Evolutionary conservation across 2,329 filamentous ascomycete genomes (phyloP), one percentile per base, ranked within the genome.

Genomic region (Dryadomyces quercus-mongolicae): DNA sequence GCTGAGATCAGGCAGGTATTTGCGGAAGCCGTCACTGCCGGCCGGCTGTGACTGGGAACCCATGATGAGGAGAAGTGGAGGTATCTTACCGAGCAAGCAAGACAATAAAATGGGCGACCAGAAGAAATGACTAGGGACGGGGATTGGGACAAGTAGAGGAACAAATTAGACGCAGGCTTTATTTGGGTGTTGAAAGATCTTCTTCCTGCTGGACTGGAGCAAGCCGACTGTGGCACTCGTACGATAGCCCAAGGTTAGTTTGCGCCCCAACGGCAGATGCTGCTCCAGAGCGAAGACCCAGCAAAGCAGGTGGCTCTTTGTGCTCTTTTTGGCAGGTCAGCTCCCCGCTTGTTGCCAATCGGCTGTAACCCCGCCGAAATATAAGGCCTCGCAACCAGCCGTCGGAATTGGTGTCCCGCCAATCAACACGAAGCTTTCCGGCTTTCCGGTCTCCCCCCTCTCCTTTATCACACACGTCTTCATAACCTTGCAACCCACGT

Each of bases 1-100:
- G 59, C 62, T 74, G 51, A 86, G 72, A 61, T 86, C 81, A 0
- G 82, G 84, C 15, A 87, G 70, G 62, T 80, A 77, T 54, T 77
- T 68, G 55, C 82, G 77, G 62, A 52, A 59, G 20, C 53, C 21
- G n/a, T 40, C 25, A 6, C n/a, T 5, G 12, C 31, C 46, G 12
- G 10, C 46, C 13, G 22, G 9, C 34, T n/a, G 31, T 16, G 46
- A 18, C 31, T 31, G 22, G 9, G 12, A 15, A 16, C n/a, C 47
- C 47, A 49, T 49, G 10, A 20, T 36, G 31, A 16, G 16, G 16
- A 18, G 20, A 13, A 15, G 25, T 12, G 18, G 5, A 22, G 3
- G 15, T 13, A 40, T 13, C 7, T 38, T 13, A 2, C 10, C 15
- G 36, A 16, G 10, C 3, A 40, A 40, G 36, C 10, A 9, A 40